Base-by-base conservation (phyloP, 441 rosid species). In the Dalechampia spathulata region DNA sequence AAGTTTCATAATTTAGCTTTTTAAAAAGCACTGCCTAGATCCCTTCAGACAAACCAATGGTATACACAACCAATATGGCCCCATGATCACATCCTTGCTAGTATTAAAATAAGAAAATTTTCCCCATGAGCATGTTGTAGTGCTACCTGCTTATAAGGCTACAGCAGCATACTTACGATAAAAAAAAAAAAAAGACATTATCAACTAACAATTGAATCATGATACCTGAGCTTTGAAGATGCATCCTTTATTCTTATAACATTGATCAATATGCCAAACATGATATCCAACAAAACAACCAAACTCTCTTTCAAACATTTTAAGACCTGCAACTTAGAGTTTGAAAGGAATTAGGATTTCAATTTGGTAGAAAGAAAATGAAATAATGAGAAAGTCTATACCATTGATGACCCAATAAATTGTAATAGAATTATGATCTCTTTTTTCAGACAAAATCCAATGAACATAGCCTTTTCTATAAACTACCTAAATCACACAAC, bases 231-330 rank as follows among this genome's bases (percentile, higher is more conserved):
- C 69, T 65, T 70, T 8, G 42, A 47, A 60, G 79, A 63, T 63
- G 61, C 51, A 14, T 43, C 58, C 55, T 67, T 82, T 46, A 61
- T 66, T 77, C 85, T 75, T 39, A 75, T 74, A 43, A 75, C 39
- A 62, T 91, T 85, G 63, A 87, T 73, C 54, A 76, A 75, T 67
- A 85, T 55, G 48, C 88, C 78, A 75, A 85, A 82, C 45, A 73
- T 60, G 55, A 74, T 69, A 67, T 87, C 98, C 73, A 85, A 36
- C 43, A 82, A 59, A 50, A 76, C 62, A 54, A 75, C 28, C 60
- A 57, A 76, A 78, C 83, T 75, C 53, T 78, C 90, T 77, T 77
- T 71, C 64, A 83, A 40, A 51, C 75, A 66, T 40, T 57, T 57
- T 57, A 58, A 49, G 53, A 73, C 78, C 85, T 82, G 72, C 49